Percentiles rank a stretch among this genome's conserved stretches.
These are phyloP conservation scores for Batrachochytrium dendrobatidis DNA, from an alignment of 371 early-diverging fungal genomes.

Conservation along the genomic window DNA sequence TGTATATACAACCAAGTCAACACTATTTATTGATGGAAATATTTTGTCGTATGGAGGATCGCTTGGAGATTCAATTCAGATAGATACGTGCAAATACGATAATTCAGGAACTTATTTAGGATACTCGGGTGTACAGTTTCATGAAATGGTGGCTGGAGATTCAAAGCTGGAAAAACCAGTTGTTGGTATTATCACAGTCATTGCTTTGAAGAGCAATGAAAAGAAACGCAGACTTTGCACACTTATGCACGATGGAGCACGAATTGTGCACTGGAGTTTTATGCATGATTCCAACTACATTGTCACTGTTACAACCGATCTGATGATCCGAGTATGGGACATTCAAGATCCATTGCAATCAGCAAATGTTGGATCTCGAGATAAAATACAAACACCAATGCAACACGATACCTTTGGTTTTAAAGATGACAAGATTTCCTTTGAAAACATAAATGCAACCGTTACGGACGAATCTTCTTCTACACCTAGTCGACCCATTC, in stretches of 20 bases:
- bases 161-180: neutral
- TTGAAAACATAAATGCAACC: too few species aligned
- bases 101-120: neutral
- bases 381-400: neutral
- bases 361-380: too few species aligned
- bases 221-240: constrained; percentile 4
- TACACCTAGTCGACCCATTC: neutral
- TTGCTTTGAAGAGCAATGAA: neutral
- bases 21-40: constrained; percentile 1
- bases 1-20: constrained; percentile 3
- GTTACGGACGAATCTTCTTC: too few species aligned
- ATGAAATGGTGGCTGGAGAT: neutral
- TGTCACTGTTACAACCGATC: constrained; percentile 9
- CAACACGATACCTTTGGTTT: too few species aligned
- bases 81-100: constrained; percentile 4
- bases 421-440: too few species aligned
- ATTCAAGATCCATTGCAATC: neutral
- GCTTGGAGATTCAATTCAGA: constrained; percentile 4
- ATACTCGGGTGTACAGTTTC: constrained; percentile 1
- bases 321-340: constrained; percentile 10
- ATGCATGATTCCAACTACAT: constrained; percentile 8
- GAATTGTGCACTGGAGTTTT: constrained; percentile 8
- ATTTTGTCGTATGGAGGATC: constrained; percentile 13
- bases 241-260: constrained; percentile 5
- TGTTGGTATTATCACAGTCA: constrained; percentile 6